A percentile compares a stretch with the other conserved stretches of the same genome.
Conservation (phyloP, 2,329 filamentous ascomycete species). For the Cladobotryum mycophilum region DNA sequence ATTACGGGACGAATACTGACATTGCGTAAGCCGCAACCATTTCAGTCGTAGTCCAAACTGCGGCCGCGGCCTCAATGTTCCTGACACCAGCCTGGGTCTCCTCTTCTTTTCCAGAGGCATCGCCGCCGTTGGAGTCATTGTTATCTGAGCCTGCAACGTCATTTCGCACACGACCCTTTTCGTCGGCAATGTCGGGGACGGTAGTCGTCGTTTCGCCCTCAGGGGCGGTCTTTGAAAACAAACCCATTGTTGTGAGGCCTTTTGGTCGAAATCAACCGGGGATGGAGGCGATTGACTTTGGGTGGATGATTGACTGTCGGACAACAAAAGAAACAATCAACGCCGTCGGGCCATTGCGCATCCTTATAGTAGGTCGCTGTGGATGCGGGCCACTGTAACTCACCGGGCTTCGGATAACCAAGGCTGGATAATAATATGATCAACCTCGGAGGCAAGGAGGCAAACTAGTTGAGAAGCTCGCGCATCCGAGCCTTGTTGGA, state of each 20-base stretch:
- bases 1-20: constrained; percentile 23
- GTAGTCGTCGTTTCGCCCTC: not conserved
- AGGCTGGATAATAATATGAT: not conserved
- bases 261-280: not conserved
- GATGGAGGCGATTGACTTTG: not conserved
- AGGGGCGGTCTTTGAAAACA: constrained; percentile 1
- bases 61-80: constrained; percentile 40
- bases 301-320: too few species aligned
- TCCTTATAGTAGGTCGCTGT: not conserved
- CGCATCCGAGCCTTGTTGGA: not conserved
- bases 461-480: not conserved
- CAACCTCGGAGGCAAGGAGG: not conserved
- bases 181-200: constrained; percentile 3
- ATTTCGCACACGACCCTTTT: not conserved
- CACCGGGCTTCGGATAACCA: not conserved
- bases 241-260: constrained; percentile 7
- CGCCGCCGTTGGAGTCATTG: not conserved
- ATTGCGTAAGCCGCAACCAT: constrained; percentile 36
- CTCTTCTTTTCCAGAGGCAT: constrained; percentile 15
- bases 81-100: constrained; percentile 40
- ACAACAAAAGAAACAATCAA: not conserved
- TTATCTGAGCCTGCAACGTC: constrained; percentile 25
- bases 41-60: constrained; percentile 31
- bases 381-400: not conserved
- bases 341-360: not conserved